Base-by-base conservation (phyloP, 345 rosid genomes). In the Acer yangbiense region DNA sequence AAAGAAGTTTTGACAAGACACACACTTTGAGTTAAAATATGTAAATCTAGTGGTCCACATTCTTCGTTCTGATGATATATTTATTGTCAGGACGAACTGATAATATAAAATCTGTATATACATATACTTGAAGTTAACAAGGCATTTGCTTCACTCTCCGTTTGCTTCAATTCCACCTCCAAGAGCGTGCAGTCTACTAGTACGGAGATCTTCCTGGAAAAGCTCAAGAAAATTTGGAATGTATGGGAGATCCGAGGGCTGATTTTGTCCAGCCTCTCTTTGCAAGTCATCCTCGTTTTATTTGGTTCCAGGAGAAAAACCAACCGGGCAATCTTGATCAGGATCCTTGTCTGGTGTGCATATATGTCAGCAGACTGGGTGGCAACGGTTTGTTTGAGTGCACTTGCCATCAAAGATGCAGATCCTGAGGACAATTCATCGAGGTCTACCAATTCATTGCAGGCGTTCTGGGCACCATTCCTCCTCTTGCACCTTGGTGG, bases 391-490 rank as follows among this genome's bases (percentile, higher is more conserved):
- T 57, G 62, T 7, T 18, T 57, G 23, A 57, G 62, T n/a, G 23
- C 62, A 4, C 62, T 67, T 43, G 50, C 77, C 1, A 18, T 16
- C 35, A 72, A 12, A 17, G 5, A 0, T 13, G 54, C 16, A 44
- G 9, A 11, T 50, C 35, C 5, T 18, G 25, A 16, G 7, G 35
- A 41, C 0, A 29, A 20, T 1, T 0, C 16, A 6, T n/a, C 25
- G 0, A 11, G 2, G 32, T 5, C 32, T 9, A 0, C 9, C 2
- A 5, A 61, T 13, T 55, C 3, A 9, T 65, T 78, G 8, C 17
- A 48, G 4, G 84, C 74, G 1, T 78, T 84, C 27, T 86, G 89
- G 75, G 23, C 63, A 6, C 63, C 63, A 1, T 58, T 58, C 63
- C 25, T 58, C 8, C 63, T 58, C 23, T n/a, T 58, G 63, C 63